Conservation (phyloP, 2,329 filamentous ascomycete species). For the Annulohypoxylon truncatum region DNA sequence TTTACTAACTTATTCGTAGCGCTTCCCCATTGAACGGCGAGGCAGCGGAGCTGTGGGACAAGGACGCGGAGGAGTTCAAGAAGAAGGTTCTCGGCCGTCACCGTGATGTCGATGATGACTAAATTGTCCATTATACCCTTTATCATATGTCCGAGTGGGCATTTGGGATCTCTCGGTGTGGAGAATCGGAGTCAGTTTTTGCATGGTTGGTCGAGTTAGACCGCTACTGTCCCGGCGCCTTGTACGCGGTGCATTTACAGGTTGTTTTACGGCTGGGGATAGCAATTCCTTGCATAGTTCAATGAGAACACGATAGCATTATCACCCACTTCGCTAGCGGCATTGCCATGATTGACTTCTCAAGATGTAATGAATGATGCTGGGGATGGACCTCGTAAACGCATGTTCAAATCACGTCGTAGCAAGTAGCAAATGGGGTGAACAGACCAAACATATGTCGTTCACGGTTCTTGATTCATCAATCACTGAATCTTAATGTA, state of each 20-base stretch:
- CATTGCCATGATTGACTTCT: slow-evolving; percentile 18
- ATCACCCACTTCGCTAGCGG: slow-evolving; percentile 28
- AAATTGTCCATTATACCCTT: slow-evolving; percentile 40
- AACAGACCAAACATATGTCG: slow-evolving; percentile 30
- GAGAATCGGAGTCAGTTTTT: slow-evolving; percentile 59
- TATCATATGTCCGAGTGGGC: slow-evolving; percentile 35
- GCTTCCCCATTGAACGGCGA: slow-evolving; percentile 95
- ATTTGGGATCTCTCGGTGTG: slow-evolving; percentile 43
- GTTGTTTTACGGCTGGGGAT: slow-evolving; percentile 27
- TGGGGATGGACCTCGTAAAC: neutral
- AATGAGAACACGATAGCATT: slow-evolving; percentile 27
- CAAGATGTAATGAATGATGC: neutral
- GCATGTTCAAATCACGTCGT: neutral
- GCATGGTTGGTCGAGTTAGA: slow-evolving; percentile 43
- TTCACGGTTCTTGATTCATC: slow-evolving; percentile 56
- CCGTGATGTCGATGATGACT: slow-evolving; percentile 74
- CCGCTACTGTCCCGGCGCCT: slow-evolving; percentile 25
- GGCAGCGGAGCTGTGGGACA: slow-evolving; percentile 96
- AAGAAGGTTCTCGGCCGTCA: slow-evolving; percentile 74
- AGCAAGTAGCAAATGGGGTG: neutral
- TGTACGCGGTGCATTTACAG: slow-evolving; percentile 42
- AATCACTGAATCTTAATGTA: slow-evolving; percentile 58
- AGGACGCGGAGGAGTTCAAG: slow-evolving; percentile 87
- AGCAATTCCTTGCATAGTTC: slow-evolving; percentile 32
- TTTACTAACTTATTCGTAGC: slow-evolving; percentile 59